Percentiles rank a stretch among this genome's conserved stretches.
Evolutionary conservation across 83 land plant species (phyloP).

Genomic region (Diphasiastrum complanatum): DNA sequence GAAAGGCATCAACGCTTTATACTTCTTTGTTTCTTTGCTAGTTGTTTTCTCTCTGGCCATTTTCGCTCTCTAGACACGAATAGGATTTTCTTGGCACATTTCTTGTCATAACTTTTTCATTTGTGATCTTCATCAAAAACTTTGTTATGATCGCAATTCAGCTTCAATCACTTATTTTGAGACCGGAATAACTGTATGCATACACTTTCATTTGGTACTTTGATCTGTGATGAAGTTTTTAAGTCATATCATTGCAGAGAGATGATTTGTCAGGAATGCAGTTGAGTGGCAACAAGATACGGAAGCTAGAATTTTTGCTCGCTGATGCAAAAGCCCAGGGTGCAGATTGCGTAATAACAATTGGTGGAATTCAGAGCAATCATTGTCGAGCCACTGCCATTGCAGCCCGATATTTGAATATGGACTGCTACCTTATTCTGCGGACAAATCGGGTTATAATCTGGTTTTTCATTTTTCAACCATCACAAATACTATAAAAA

Average conservation of each 20-base stretch:
- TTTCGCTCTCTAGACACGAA: too few species aligned
- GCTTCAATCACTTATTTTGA: too few species aligned
- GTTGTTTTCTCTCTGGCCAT: too few species aligned
- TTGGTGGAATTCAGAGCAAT: conserved; percentile 97
- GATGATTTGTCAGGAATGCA: conserved; percentile 99
- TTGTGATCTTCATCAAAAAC: too few species aligned
- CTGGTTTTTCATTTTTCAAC: conserved; percentile 2
- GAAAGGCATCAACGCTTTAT: too few species aligned
- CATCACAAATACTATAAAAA: too few species aligned
- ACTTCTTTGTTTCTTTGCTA: too few species aligned
- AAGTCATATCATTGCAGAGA: conserved; percentile 42
- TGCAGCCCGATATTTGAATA: conserved; percentile 83
- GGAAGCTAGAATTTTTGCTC: conserved; percentile 90
- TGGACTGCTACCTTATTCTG: conserved; percentile 87
- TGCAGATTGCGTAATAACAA: conserved; percentile 86
- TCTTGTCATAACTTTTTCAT: too few species aligned
- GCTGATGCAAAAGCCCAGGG: conserved; percentile 84
- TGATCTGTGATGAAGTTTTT: not conserved
- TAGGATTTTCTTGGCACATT: too few species aligned
- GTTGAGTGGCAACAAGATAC: conserved; percentile 94
- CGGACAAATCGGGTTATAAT: conserved; percentile 69
- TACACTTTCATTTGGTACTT: too few species aligned
- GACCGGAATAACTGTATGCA: too few species aligned
- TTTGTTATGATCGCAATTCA: too few species aligned
- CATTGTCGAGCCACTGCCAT: conserved; percentile 99